Conservation (phyloP, 2,329 filamentous ascomycete species). For the Penicillium fuscoglaucum region DNA sequence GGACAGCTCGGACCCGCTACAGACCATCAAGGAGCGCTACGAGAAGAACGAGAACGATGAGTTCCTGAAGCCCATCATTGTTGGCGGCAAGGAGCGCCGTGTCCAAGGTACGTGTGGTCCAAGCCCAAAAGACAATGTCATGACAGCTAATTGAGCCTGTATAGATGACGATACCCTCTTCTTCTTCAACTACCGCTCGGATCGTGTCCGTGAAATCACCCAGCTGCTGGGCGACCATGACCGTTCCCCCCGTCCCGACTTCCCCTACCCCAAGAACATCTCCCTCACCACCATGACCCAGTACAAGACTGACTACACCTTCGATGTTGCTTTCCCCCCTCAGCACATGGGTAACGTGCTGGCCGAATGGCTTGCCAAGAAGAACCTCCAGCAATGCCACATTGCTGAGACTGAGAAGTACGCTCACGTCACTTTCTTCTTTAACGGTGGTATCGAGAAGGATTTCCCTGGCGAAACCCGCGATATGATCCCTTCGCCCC, state of each 20-base stretch:
- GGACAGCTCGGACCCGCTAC: conserved; percentile 77
- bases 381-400: conserved; percentile 89
- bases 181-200: conserved; percentile 99
- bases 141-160: conserved; percentile 20
- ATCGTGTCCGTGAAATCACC: conserved; percentile 93
- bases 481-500: conserved; percentile 92
- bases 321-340: conserved; percentile 87
- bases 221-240: conserved; percentile 91
- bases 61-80: conserved; percentile 96
- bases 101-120: conserved; percentile 66
- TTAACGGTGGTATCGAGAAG: conserved; percentile 98
- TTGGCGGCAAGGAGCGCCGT: conserved; percentile 80
- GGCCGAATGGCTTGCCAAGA: conserved; percentile 90
- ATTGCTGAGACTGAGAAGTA: conserved; percentile 99
- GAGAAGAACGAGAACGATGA: conserved; percentile 88
- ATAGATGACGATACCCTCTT: conserved; percentile 89
- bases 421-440: conserved; percentile 99
- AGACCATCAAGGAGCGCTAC: conserved; percentile 85
- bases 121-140: neutral
- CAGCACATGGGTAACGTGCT: conserved; percentile 98
- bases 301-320: conserved; percentile 94
- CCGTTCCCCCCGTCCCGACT: conserved; percentile 84
- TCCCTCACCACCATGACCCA: conserved; percentile 93
- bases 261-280: conserved; percentile 88
- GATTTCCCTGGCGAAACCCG: conserved; percentile 88